Conservation (phyloP, 2,329 filamentous ascomycete species). For the Alternaria tenuissima region DNA sequence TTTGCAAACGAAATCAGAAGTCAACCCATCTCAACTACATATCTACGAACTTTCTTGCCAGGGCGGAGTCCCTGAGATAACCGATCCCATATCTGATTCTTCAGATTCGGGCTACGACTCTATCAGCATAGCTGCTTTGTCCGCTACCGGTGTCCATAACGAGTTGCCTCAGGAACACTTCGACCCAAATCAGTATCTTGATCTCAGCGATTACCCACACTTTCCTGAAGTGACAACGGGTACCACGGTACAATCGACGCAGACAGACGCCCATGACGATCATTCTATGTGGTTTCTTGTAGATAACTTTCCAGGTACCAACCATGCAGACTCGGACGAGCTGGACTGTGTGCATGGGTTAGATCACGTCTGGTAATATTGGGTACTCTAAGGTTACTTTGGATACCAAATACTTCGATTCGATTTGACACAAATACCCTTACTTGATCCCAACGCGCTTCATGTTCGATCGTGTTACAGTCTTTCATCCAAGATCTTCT, state of each 20-base stretch:
- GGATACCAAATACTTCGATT: not conserved
- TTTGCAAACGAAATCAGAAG: not conserved
- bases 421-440: not conserved
- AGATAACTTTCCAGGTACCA: not conserved
- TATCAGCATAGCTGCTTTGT: conserved; percentile 8
- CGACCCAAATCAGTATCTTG: not conserved
- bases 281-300: not conserved
- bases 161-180: not conserved
- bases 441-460: too few relatives aligned
- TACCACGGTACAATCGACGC: not conserved
- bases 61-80: not conserved
- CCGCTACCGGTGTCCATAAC: not conserved
- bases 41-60: not conserved
- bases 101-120: conserved; percentile 36
- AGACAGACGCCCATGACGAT: not conserved
- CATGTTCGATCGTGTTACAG: too few relatives aligned
- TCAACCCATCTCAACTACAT: rapidly evolving
- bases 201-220: not conserved
- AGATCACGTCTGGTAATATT: not conserved
- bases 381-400: not conserved
- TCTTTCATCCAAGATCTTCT: too few relatives aligned
- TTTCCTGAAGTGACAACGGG: not conserved
- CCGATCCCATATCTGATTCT: conserved; percentile 13
- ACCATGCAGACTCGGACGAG: not conserved
- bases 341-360: not conserved